Evolutionary conservation across 2,329 filamentous ascomycete genomes (phyloP).

Genomic region (Truncatella angustata): DNA sequence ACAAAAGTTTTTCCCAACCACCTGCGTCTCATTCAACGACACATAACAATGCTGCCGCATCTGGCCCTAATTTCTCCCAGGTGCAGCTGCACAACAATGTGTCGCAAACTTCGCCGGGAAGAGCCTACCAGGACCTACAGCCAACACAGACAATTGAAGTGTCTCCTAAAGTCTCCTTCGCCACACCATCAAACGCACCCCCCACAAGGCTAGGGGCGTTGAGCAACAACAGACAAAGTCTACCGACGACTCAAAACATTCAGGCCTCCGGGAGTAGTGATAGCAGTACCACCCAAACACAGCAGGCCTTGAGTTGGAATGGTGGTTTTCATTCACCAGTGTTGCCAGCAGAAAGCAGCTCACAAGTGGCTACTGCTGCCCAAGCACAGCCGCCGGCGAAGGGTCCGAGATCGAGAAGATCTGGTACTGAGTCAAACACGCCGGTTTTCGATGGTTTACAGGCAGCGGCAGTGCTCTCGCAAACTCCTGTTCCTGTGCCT

Average conservation of each 20-base stretch:
- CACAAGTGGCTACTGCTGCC: conserved; percentile 16
- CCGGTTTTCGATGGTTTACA: conserved; percentile 18
- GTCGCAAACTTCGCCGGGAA: conserved; percentile 13
- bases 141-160: conserved; percentile 12
- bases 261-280: neutral
- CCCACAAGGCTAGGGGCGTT: too few species aligned
- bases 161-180: conserved; percentile 10
- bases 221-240: conserved; percentile 2
- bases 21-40: neutral
- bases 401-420: conserved; percentile 20
- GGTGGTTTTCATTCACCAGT: conserved; percentile 15
- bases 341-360: conserved; percentile 13
- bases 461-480: conserved; percentile 19
- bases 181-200: too few species aligned
- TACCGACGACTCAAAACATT: neutral
- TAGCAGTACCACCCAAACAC: neutral
- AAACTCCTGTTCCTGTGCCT: conserved; percentile 22
- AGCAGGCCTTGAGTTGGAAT: conserved; percentile 3
- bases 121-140: conserved; percentile 14
- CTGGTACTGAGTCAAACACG: conserved; percentile 17
- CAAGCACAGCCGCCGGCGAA: conserved; percentile 21
- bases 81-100: neutral
- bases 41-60: neutral
- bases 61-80: conserved; percentile 17
- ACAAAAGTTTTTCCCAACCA: conserved; percentile 2